Evolutionary conservation across 2,329 filamentous ascomycete species (phyloP), one percentile per base, ranked within the genome.

Genomic region (Westerdykella aurantiaca): DNA sequence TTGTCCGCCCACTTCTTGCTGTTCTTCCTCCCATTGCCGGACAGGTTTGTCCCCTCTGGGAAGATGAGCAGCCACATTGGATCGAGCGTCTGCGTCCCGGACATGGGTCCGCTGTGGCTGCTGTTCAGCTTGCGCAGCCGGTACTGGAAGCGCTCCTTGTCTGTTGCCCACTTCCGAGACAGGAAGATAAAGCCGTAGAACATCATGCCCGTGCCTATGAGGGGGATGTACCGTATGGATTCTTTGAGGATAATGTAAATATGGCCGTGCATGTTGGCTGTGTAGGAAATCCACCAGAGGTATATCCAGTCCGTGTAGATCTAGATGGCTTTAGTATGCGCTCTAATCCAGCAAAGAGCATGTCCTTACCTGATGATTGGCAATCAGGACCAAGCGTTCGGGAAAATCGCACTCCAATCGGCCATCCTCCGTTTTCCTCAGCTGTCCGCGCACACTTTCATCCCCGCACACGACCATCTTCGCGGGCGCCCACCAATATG

Each of bases 41-140:
- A 87, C 12, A 88, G 68, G 60, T 94, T 95, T 2, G 88, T 95
- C 46, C 88, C 88, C 66, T 95, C 88, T 0, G 88, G 88, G 57
- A 93, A 94, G 40, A 95, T 77, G 40, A 95, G 74, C 38, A 95
- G 75, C 88, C 88, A 95, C 87, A 94, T 94, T 17, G 88, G 88
- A 53, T 88, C 78, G 16, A 81, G 68, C 41, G 77, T 80, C 10
- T 70, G 62, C 17, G 56, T 58, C 31, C 66, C 67, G 1, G 66
- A 65, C 43, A 71, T 47, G 12, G 70, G 68, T 2, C 65, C 61
- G 2, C 47, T 49, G 46, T 70, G 69, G 25, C 60, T 63, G 23
- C 50, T 73, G 60, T 81, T 85, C 47, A 95, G 76, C 69, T 88
- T 87, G 50, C 78, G 72, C 6, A 95, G 71, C 1, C 88, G 80